Evolutionary conservation across 2,329 filamentous ascomycete genomes (phyloP).

Genomic region (Clonostachys rosea): DNA sequence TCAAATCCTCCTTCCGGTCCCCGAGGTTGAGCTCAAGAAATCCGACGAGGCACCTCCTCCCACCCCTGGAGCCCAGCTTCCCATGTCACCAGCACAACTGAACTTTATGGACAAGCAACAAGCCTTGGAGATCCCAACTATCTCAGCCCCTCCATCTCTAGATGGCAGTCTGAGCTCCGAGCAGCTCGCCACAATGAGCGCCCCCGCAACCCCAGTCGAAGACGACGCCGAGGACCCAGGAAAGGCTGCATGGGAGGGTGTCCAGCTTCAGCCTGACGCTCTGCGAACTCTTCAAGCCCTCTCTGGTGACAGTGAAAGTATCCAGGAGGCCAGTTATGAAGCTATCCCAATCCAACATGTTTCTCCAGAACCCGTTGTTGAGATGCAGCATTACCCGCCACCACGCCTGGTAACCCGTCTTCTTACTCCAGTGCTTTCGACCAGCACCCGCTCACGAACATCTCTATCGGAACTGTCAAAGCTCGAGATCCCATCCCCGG

Average conservation of each 20-base stretch:
- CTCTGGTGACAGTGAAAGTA: constrained; percentile 55
- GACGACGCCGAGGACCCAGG: constrained; percentile 47
- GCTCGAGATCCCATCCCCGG: constrained; percentile 85
- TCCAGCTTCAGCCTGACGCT: constrained; percentile 74
- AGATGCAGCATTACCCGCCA: constrained; percentile 32
- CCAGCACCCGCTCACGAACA: constrained; percentile 29
- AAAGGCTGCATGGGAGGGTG: constrained; percentile 64
- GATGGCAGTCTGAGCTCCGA: constrained; percentile 88
- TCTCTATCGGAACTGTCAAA: constrained; percentile 71
- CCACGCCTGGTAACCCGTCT: constrained; percentile 43
- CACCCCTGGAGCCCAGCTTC: constrained; percentile 62
- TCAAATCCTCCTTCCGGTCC: too few species aligned
- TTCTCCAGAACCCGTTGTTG: constrained; percentile 21
- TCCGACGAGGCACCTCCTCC: constrained; percentile 51
- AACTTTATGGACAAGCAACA: constrained; percentile 64
- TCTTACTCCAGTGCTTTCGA: constrained; percentile 11
- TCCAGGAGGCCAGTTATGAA: constrained; percentile 55
- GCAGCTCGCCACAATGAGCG: constrained; percentile 77
- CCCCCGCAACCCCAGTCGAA: constrained; percentile 77
- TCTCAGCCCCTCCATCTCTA: constrained; percentile 79
- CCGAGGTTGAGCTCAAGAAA: constrained; percentile 36
- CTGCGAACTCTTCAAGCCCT: constrained; percentile 76
- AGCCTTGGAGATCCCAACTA: constrained; percentile 62
- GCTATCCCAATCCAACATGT: constrained; percentile 26
- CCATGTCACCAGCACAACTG: constrained; percentile 72